Evolutionary conservation across 176 grass and related monocot genomes (phyloP), one percentile per base, ranked within the genome.

Genomic region (Oryza longistaminata): DNA sequence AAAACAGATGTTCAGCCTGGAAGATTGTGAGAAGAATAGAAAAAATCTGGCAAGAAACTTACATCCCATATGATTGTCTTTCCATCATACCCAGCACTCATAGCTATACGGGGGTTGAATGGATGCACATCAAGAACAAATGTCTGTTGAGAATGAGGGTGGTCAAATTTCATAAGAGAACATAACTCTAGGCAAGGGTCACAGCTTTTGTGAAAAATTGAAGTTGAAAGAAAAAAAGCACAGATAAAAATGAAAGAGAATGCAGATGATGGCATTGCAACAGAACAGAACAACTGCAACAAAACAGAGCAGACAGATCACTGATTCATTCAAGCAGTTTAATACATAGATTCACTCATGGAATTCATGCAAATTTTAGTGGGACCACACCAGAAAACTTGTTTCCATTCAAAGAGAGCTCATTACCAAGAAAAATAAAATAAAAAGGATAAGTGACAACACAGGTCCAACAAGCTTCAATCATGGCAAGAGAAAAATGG

Each of bases 41-140:
- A 89, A 49, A 76, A 43, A 69, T 62, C 35, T 52, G 13, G 55
- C 66, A 45, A 70, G 76, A 80, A 88, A 83, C 96, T 94, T 89
- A 99, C 96, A 96, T 99, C 93, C 96, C 96, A 99, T 79, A 99
- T 96, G 74, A 99, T 99, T 15, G 92, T 99, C 78, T 88, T 93
- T 75, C 96, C 96, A 88, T 99, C 96, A 86, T 99, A 99, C 66
- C 96, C 96, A 89, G 96, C 93, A 94, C 96, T 99, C 96, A 99
- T 99, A 79, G 96, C 96, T 90, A 99, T 99, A 62, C 96, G 91
- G 48, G 96, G 96, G 76, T 99, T 99, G 86, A 99, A 99, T 78
- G 96, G 96, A 91, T 99, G 96, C 70, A 99, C 93, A 96, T 99
- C 96, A 77, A 99, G 87, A 86, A 99, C 96, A 92, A 99, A 99